Conservation (phyloP, 805 yeast species). For the Candida pini region DNA sequence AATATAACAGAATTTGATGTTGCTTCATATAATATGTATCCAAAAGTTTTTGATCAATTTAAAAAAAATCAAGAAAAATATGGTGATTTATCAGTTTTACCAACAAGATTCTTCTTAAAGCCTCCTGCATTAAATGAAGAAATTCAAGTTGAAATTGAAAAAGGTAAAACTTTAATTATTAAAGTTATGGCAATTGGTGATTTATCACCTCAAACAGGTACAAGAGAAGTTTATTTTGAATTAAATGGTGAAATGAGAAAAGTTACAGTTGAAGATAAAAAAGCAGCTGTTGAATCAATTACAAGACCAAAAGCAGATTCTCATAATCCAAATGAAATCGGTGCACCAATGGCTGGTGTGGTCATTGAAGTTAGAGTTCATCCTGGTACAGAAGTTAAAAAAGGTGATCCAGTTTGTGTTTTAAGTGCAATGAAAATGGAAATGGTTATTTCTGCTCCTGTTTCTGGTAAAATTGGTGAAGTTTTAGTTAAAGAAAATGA, state of each 20-base stretch:
- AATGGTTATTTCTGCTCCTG: slow-evolving; percentile 94
- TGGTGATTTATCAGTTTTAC: slow-evolving; percentile 91
- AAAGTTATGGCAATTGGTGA: slow-evolving; percentile 93
- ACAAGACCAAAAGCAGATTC: slow-evolving; percentile 88
- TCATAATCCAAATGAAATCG: slow-evolving; percentile 84
- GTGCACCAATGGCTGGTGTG: slow-evolving; percentile 99
- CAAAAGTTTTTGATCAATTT: slow-evolving; percentile 91
- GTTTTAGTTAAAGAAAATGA: slow-evolving; percentile 84
- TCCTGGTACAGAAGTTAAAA: slow-evolving; percentile 82
- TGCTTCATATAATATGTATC: slow-evolving; percentile 96
- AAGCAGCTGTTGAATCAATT: slow-evolving; percentile 77
- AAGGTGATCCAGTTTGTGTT: slow-evolving; percentile 93
- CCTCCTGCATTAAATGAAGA: slow-evolving; percentile 88
- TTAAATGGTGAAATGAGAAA: slow-evolving; percentile 98
- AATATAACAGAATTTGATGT: slow-evolving; percentile 78
- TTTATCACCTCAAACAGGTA: slow-evolving; percentile 75
- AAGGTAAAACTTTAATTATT: slow-evolving; percentile 90
- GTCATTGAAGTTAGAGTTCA: slow-evolving; percentile 91
- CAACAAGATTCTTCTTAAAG: slow-evolving; percentile 85
- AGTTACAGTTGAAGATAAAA: slow-evolving; percentile 84
- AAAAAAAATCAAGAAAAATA: slow-evolving; percentile 66
- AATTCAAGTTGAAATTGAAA: slow-evolving; percentile 81
- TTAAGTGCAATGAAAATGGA: slow-evolving; percentile 99
- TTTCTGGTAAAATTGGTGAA: slow-evolving; percentile 75
- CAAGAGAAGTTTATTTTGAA: slow-evolving; percentile 95